Base-by-base conservation (phyloP, 169 alveolate species). In the Plasmodium adleri region DNA sequence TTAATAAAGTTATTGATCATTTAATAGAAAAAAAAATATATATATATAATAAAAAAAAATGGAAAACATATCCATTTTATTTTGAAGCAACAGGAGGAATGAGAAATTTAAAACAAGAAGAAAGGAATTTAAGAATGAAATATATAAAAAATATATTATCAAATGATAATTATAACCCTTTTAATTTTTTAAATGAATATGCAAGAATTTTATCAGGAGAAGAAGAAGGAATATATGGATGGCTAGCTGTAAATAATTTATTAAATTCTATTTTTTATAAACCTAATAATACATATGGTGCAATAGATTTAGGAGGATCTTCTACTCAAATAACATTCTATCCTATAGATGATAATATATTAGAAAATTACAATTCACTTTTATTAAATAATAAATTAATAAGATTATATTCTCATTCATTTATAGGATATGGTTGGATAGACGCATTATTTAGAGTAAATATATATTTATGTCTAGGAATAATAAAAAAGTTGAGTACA, bases 21-120 rank as follows among this genome's bases (percentile, higher is more conserved):
- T 56, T 56, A 56, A 39, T 39, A 39, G 47, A 39, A 5, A 15
- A 56, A 56, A 56, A 56, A 12, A 56, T 56, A 3, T 17, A 56
- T 13, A 1, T 15, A 6, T 56, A 15, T 22, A 56, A 56, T 56
- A 56, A 56, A 56, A 1, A 56, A 56, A 56, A 56, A 13, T 56
- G 64, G 64, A 56, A 56, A 56, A 5, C 17, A 17, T 15, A 56
- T 56, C 64, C 64, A 17, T 56, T 56, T 56, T 56, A 56, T 56
- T 56, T 56, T 56, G 22, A 56, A 56, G 64, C 64, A 56, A 56
- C 64, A 56, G 64, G n/a, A 17, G 64, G 64, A 56, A 56, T 56
- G 28, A 56, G 64, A 56, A 56, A 56, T 56, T 56, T 56, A 56
- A 22, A 15, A 6, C 24, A 15, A 15, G 12, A 56, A 6, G 28